Evolutionary conservation across 176 grass and related monocot species (phyloP).

Genomic region (Ananas comosus): DNA sequence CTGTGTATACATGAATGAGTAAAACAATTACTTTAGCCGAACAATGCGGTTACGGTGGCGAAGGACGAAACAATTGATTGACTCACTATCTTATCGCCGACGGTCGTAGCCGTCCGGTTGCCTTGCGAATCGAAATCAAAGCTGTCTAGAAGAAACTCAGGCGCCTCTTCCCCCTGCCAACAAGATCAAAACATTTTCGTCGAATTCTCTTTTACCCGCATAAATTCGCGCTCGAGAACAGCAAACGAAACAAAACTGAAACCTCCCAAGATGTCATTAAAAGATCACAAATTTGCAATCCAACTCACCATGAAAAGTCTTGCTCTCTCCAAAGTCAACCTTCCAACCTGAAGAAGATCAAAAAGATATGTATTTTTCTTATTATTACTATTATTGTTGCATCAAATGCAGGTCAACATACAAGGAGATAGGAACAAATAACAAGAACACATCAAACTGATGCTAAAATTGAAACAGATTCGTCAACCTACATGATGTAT

Average conservation of each 20-base stretch:
- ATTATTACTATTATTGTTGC: no score
- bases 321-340: background rate
- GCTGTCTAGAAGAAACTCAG: slow-evolving; percentile 30
- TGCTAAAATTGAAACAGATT: background rate
- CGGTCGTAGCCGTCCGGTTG: slow-evolving; percentile 16
- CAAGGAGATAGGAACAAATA: background rate
- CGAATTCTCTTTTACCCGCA: background rate
- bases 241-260: background rate
- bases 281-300: background rate
- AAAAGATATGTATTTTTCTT: background rate
- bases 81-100: slow-evolving; percentile 37
- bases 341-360: background rate
- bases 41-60: background rate
- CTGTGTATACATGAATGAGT: slow-evolving; percentile 30
- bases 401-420: background rate
- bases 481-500: background rate
- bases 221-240: background rate
- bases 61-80: background rate
- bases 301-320: background rate
- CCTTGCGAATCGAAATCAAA: slow-evolving; percentile 13
- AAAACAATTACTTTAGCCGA: background rate
- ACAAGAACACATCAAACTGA: background rate
- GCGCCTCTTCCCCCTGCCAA: slow-evolving; percentile 62
- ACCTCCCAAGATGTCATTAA: background rate
- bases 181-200: background rate